These are phyloP conservation scores for Euryodendron excelsum DNA, from an alignment of 148 eudicot genomes.

Conservation along the genomic window DNA sequence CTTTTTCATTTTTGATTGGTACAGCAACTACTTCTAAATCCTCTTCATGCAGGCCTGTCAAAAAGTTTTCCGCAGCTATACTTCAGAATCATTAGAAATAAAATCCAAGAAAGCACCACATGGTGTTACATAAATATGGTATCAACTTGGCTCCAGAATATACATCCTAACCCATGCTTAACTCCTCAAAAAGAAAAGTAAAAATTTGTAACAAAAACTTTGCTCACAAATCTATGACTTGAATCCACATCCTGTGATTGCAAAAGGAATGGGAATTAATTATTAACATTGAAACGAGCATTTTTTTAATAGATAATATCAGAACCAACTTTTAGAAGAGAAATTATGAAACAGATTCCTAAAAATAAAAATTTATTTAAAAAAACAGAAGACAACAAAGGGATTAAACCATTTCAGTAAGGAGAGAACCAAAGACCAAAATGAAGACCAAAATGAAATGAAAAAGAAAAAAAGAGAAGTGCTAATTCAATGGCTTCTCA, in stretches of 20 bases:
- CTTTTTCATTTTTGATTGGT: slow-evolving; percentile 25
- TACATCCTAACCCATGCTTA: not conserved
- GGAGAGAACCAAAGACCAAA: not conserved
- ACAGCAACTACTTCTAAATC: slow-evolving; percentile 26
- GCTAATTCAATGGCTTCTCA: not conserved
- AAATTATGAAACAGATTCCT: not conserved
- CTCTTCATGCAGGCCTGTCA: slow-evolving; percentile 26
- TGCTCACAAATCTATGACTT: not conserved
- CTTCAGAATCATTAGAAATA: slow-evolving; percentile 9
- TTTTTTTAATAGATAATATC: not conserved
- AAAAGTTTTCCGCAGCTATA: not conserved
- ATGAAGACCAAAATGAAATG: not conserved
- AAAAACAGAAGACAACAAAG: not conserved
- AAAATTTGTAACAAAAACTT: not conserved
- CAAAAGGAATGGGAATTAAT: not conserved
- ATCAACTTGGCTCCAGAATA: not conserved
- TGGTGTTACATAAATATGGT: not conserved
- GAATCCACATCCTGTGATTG: slow-evolving; percentile 2
- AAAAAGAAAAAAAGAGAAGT: not conserved
- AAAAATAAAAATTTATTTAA: not conserved
- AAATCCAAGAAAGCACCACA: not conserved
- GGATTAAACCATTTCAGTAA: not conserved
- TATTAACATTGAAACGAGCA: not conserved
- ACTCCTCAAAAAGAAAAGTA: slow-evolving; percentile 8
- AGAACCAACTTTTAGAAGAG: not conserved